These are phyloP conservation scores for Rhizophora apiculata DNA, from an alignment of 345 rosid species.

Conservation along the genomic window DNA sequence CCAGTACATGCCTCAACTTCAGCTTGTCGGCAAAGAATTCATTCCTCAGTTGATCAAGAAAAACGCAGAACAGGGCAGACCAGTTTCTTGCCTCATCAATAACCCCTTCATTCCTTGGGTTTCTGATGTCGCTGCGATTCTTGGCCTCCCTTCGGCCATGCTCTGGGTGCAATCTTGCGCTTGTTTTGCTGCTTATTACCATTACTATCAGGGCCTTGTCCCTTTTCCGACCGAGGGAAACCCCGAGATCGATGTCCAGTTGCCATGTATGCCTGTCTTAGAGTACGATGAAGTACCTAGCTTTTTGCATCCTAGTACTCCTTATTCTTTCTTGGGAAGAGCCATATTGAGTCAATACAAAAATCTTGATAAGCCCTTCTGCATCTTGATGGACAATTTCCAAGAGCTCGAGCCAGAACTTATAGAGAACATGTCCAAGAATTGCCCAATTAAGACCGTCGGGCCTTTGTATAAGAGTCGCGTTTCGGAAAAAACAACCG, in stretches of 20 bases:
- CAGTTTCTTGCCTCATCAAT: slow-evolving; percentile 72
- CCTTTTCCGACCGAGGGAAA: slow-evolving; percentile 54
- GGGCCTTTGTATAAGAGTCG: slow-evolving; percentile 62
- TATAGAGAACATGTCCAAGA: slow-evolving; percentile 55
- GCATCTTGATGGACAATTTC: slow-evolving; percentile 69
- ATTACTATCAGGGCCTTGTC: slow-evolving; percentile 47
- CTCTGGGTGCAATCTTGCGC: slow-evolving; percentile 95
- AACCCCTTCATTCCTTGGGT: slow-evolving; percentile 91
- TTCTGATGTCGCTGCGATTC: slow-evolving; percentile 61
- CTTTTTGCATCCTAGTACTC: slow-evolving; percentile 58
- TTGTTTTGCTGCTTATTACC: slow-evolving; percentile 63
- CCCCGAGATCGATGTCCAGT: slow-evolving; percentile 50
- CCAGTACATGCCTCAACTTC: slow-evolving; percentile 46
- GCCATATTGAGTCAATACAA: slow-evolving; percentile 58
- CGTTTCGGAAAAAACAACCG: slow-evolving; percentile 25
- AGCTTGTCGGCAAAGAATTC: slow-evolving; percentile 41
- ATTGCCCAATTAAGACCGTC: slow-evolving; percentile 45
- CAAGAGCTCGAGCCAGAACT: slow-evolving; percentile 60
- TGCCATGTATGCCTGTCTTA: slow-evolving; percentile 67
- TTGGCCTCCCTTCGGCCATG: slow-evolving; percentile 77
- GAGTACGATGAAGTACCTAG: slow-evolving; percentile 82
- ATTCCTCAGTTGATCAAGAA: slow-evolving; percentile 44
- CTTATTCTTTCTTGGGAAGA: slow-evolving; percentile 38
- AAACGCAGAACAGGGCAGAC: slow-evolving; percentile 49
- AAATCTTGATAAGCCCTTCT: slow-evolving; percentile 59